phyloP scores from a whole-genome alignment of 129 eudicot genomes.

The Ambrosia artemisiifolia region DNA sequence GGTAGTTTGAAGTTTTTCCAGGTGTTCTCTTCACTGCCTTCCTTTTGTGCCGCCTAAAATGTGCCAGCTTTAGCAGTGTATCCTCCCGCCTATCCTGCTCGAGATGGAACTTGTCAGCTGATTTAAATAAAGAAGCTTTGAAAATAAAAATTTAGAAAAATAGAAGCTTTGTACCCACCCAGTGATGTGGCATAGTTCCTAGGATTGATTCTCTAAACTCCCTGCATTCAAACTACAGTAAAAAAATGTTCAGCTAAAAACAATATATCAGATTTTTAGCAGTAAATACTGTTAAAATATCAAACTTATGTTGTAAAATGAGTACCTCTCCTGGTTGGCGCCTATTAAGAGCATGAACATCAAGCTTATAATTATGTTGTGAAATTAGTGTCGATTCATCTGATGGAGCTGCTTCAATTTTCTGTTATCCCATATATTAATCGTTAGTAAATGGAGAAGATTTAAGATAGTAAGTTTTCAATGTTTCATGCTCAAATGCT shows the following conservation, averaged over 20 bases:
- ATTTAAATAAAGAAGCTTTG: neutral
- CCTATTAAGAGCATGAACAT: conserved; percentile 79
- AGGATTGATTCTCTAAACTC: conserved; percentile 96
- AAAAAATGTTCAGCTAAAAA: conserved; percentile 23
- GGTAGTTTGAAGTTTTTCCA: conserved; percentile 66
- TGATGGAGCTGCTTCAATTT: conserved; percentile 63
- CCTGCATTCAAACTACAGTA: conserved; percentile 84
- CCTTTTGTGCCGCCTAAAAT: conserved; percentile 91
- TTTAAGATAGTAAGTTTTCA: neutral
- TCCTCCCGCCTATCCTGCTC: conserved; percentile 94
- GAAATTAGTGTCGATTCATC: conserved; percentile 86
- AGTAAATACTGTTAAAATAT: too few species aligned
- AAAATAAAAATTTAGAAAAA: neutral
- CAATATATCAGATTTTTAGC: neutral
- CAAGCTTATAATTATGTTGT: conserved; percentile 97
- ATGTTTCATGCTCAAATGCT: too few species aligned
- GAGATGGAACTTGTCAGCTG: conserved; percentile 11
- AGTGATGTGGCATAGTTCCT: conserved; percentile 91
- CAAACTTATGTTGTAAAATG: conserved; percentile 6
- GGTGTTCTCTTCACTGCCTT: conserved; percentile 69
- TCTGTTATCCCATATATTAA: conserved; percentile 39
- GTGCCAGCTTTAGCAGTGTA: conserved; percentile 75
- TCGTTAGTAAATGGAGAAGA: conserved; percentile 24
- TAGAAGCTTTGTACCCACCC: conserved; percentile 49
- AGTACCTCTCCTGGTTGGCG: conserved; percentile 97